Evolutionary conservation across 495 filamentous ascomycete genomes (phyloP).

Genomic region (Aspergillus ellipticus): DNA sequence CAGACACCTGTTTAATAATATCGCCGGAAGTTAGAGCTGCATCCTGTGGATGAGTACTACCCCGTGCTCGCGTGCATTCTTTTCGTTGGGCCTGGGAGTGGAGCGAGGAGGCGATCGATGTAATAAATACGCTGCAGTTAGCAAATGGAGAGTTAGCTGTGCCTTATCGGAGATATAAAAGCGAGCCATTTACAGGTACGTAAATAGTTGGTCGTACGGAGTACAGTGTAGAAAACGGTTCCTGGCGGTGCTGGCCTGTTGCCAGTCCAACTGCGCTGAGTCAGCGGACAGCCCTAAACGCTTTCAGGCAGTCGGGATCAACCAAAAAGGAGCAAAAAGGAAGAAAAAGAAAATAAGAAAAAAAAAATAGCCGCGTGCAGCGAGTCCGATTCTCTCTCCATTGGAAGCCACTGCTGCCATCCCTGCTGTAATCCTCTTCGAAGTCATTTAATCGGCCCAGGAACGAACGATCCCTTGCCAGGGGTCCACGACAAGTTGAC

Average conservation of each 20-base stretch:
- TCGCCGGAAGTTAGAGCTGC: conserved; percentile 5
- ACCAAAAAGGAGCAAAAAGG: conserved; percentile 1
- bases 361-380: not conserved
- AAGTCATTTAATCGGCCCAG: not conserved
- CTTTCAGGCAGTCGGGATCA: not conserved
- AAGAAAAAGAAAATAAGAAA: conserved; percentile 7
- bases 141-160: not conserved
- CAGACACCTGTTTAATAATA: conserved; percentile 5
- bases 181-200: too few species aligned
- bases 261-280: not conserved
- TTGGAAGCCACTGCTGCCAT: not conserved
- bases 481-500: conserved; percentile 32
- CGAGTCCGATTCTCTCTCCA: not conserved
- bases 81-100: not conserved
- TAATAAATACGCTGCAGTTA: not conserved
- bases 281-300: not conserved
- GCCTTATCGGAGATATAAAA: too few species aligned
- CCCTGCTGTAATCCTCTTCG: not conserved
- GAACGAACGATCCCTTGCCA: conserved; percentile 20
- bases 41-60: not conserved
- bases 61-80: not conserved
- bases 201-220: too few species aligned
- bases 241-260: not conserved
- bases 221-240: too few species aligned
- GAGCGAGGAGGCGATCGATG: not conserved